Percentiles rank a stretch among this genome's conserved stretches.
Evolutionary conservation across 2,329 filamentous ascomycete species (phyloP).

Genomic region (Trichoderma arundinaceum): DNA sequence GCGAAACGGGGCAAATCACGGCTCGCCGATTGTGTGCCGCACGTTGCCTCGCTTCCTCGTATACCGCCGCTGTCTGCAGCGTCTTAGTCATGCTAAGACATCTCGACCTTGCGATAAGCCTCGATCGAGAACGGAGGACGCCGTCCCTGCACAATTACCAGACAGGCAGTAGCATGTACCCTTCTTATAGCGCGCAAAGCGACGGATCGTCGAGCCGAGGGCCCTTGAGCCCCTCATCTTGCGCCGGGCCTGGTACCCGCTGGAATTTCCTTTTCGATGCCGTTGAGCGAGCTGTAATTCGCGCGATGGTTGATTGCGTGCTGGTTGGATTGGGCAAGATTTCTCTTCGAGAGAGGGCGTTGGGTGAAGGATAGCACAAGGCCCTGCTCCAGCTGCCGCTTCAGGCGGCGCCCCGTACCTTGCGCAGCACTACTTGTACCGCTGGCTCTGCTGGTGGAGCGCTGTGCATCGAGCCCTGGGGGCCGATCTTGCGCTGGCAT

Average conservation of each 20-base stretch:
- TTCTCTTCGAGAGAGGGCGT: not conserved
- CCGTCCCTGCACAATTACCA: not conserved
- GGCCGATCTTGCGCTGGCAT: constrained; percentile 18
- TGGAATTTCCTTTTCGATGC: not conserved
- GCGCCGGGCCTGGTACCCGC: not conserved
- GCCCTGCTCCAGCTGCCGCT: constrained; percentile 15
- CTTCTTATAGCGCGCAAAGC: not conserved
- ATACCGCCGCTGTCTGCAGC: not conserved
- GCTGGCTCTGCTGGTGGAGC: not conserved
- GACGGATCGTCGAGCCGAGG: constrained; percentile 10
- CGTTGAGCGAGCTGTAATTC: not conserved
- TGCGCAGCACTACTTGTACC: too few relatives aligned
- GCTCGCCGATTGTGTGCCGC: not conserved
- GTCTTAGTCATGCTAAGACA: not conserved
- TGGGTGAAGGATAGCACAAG: not conserved
- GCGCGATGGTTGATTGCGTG: constrained; percentile 11
- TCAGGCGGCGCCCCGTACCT: constrained; percentile 3
- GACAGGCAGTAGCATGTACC: not conserved
- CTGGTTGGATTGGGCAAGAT: constrained; percentile 12
- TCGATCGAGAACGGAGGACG: not conserved
- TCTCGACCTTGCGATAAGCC: constrained; percentile 10
- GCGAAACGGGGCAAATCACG: constrained; percentile 5
- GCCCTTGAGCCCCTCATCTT: not conserved
- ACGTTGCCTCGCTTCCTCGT: not conserved
- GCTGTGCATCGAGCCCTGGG: not conserved